A percentile compares a stretch with the other conserved stretches of the same genome.
Evolutionary conservation across 129 eudicot genomes (phyloP).

Genomic region (Arctium lappa): DNA sequence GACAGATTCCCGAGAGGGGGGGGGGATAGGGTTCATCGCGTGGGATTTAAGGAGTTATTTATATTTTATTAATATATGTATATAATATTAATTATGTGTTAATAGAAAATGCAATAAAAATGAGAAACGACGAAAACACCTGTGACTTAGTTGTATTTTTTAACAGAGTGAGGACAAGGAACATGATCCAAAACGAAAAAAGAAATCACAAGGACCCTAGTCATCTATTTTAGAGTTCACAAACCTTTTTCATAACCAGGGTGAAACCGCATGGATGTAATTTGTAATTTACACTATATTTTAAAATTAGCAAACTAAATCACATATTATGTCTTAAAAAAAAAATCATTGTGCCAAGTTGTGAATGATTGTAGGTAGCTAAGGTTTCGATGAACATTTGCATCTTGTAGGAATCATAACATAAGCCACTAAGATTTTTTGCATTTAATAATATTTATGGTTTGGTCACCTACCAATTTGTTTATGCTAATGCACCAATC

Average conservation of each 20-base stretch:
- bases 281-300: neutral
- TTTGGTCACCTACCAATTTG: neutral
- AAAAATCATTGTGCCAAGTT: neutral
- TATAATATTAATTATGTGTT: neutral
- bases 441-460: neutral
- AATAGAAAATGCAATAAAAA: neutral
- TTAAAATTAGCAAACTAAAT: neutral
- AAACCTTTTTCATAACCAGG: neutral
- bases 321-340: neutral
- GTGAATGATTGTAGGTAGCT: neutral
- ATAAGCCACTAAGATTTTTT: too few relatives aligned
- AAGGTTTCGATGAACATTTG: neutral
- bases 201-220: neutral
- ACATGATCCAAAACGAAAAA: too few relatives aligned
- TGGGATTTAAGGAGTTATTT: neutral
- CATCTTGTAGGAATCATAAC: neutral
- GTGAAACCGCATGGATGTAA: neutral
- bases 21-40: neutral
- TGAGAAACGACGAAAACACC: too few relatives aligned
- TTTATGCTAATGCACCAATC: neutral
- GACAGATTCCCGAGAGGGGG: neutral
- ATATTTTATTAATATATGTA: too few relatives aligned
- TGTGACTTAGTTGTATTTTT: neutral
- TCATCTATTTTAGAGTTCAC: too few relatives aligned
- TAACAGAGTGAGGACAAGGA: neutral